A percentile compares a stretch with the other conserved stretches of the same genome.
These are phyloP conservation scores for Calophaca sinica DNA, from an alignment of 306 rosid species.

Conservation along the genomic window DNA sequence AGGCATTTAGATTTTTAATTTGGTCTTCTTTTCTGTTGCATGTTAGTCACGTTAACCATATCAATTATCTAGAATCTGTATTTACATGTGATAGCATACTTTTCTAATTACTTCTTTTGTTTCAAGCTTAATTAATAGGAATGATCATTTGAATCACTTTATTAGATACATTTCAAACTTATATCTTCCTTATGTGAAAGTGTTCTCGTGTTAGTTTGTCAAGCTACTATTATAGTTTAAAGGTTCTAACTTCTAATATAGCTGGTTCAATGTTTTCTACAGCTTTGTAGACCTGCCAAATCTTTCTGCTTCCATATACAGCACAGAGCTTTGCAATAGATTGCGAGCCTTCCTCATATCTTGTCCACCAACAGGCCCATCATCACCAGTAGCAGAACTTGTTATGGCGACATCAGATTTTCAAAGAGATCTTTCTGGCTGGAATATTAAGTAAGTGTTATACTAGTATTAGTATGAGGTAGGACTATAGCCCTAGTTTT, in stretches of 20 bases:
- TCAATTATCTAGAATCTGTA: background rate
- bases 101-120: conserved; percentile 5
- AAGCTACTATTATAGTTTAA: conserved; percentile 32
- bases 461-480: conserved; percentile 22
- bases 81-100: background rate
- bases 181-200: conserved; percentile 33
- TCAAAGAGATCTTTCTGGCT: conserved; percentile 80
- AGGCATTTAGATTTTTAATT: background rate
- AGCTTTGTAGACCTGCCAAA: conserved; percentile 96
- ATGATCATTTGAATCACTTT: conserved; percentile 19
- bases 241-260: conserved; percentile 51
- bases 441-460: conserved; percentile 72
- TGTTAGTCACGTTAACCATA: background rate
- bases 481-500: background rate
- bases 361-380: conserved; percentile 90
- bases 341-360: conserved; percentile 90
- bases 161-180: conserved; percentile 34
- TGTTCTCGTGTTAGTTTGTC: conserved; percentile 37
- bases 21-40: background rate
- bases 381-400: conserved; percentile 90
- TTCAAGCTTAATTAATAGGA: conserved; percentile 26
- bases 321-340: conserved; percentile 88
- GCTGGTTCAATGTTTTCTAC: conserved; percentile 43
- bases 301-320: conserved; percentile 91
- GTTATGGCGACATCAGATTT: conserved; percentile 94